A percentile compares a stretch with the other conserved stretches of the same genome.
Evolutionary conservation across 2,329 filamentous ascomycete genomes (phyloP).

Genomic region (Phaeoacremonium minimum): DNA sequence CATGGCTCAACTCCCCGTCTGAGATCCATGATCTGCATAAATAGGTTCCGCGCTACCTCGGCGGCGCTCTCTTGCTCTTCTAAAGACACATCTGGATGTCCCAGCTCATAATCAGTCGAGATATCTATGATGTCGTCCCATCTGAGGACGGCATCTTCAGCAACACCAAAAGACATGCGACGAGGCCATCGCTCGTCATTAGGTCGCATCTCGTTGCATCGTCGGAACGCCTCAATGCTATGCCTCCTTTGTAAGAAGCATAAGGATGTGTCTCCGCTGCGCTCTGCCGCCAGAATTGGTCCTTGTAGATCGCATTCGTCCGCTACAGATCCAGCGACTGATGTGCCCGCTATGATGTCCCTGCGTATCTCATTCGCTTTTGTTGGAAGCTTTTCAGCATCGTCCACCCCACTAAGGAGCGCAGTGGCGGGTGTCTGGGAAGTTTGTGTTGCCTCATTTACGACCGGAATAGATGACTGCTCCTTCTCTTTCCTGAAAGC

Average conservation of each 20-base stretch:
- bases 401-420: slow-evolving; percentile 10
- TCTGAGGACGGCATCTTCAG: slow-evolving; percentile 67
- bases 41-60: slow-evolving; percentile 53
- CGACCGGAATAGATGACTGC: slow-evolving; percentile 13
- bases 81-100: slow-evolving; percentile 2
- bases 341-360: slow-evolving; percentile 41
- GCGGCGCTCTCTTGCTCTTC: slow-evolving; percentile 30
- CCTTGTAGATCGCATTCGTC: slow-evolving; percentile 57
- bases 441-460: slow-evolving; percentile 8
- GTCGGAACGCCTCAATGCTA: slow-evolving; percentile 39
- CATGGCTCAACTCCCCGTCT: slow-evolving; percentile 53
- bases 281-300: slow-evolving; percentile 43
- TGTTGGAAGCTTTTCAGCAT: slow-evolving; percentile 11
- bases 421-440: slow-evolving; percentile 6
- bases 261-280: slow-evolving; percentile 35
- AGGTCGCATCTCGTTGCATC: slow-evolving; percentile 22
- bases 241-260: slow-evolving; percentile 58
- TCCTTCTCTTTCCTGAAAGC: slow-evolving; percentile 31
- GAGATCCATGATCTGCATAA: slow-evolving; percentile 46
- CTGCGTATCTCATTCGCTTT: slow-evolving; percentile 36
- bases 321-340: slow-evolving; percentile 53
- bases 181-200: slow-evolving; percentile 65
- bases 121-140: slow-evolving; percentile 56
- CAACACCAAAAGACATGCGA: slow-evolving; percentile 70
- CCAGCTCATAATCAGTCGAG: slow-evolving; percentile 18